phyloP scores from a whole-genome alignment of 2,329 filamentous ascomycete genomes.

The Penicillium sp. region DNA sequence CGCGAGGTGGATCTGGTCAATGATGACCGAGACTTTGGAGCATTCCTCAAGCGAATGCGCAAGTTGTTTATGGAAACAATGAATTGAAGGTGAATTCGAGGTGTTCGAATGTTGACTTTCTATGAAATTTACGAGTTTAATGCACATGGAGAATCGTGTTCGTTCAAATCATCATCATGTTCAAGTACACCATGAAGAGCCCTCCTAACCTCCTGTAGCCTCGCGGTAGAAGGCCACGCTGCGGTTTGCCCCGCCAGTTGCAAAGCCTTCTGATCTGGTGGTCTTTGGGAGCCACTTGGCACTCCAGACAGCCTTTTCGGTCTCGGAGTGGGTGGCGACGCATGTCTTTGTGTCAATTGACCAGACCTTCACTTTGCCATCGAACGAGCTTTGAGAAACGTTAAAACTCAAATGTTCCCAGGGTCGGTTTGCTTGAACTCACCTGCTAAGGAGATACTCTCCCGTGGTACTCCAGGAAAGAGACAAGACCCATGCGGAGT shows the following conservation, averaged over 20 bases:
- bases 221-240: conserved; percentile 80
- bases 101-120: conserved; percentile 1
- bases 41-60: conserved; percentile 61
- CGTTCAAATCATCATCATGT: conserved; percentile 13
- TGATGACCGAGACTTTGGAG: conserved; percentile 56
- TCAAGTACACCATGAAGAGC: neutral
- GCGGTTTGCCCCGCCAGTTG: conserved; percentile 69
- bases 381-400: conserved; percentile 59
- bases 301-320: conserved; percentile 76
- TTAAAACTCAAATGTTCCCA: conserved; percentile 8
- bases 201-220: conserved; percentile 61
- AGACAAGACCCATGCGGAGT: conserved; percentile 81
- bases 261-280: conserved; percentile 62
- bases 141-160: conserved; percentile 12
- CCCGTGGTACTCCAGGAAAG: conserved; percentile 92
- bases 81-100: conserved; percentile 35
- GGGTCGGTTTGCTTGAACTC: conserved; percentile 20
- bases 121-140: conserved; percentile 17
- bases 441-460: conserved; percentile 82
- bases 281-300: conserved; percentile 78
- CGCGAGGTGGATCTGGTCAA: conserved; percentile 55
- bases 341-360: conserved; percentile 76
- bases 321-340: conserved; percentile 90
- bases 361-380: conserved; percentile 96
- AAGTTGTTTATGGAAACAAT: conserved; percentile 54